These are phyloP conservation scores for Aquilaria malaccensis DNA, from an alignment of 345 rosid species.

Conservation along the genomic window DNA sequence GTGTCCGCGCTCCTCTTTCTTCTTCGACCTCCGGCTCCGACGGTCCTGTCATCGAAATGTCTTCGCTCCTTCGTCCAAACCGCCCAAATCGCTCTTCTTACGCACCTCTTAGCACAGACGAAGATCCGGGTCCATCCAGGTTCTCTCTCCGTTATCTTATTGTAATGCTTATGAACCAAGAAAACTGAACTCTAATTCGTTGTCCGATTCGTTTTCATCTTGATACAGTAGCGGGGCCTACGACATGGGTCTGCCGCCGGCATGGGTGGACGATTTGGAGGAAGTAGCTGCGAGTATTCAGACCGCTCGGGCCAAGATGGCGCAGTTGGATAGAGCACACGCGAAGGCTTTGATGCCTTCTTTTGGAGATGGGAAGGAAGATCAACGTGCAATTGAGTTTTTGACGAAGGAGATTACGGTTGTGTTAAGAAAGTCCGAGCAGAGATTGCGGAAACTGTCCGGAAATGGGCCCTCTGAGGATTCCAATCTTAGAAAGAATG, in stretches of 20 bases:
- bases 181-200: not conserved
- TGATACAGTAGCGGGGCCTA: constrained; percentile 60
- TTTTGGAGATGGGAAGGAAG: constrained; percentile 80
- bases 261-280: constrained; percentile 85
- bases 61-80: constrained; percentile 34
- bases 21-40: constrained; percentile 21
- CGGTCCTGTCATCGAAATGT: constrained; percentile 47
- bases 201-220: not conserved
- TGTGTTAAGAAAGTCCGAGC: constrained; percentile 67
- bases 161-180: not conserved
- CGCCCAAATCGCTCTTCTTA: constrained; percentile 27
- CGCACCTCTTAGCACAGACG: constrained; percentile 38
- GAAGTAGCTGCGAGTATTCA: constrained; percentile 70
- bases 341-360: constrained; percentile 90
- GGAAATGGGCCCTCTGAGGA: constrained; percentile 68
- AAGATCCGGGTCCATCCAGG: constrained; percentile 47
- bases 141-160: not conserved
- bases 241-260: constrained; percentile 78
- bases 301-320: constrained; percentile 56
- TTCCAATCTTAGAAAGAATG: constrained; percentile 77
- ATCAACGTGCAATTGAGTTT: constrained; percentile 60
- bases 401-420: constrained; percentile 67
- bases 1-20: constrained; percentile 36
- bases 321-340: constrained; percentile 69
- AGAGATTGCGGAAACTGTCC: constrained; percentile 52